Evolutionary conservation across 2,329 filamentous ascomycete genomes (phyloP), one percentile per base, ranked within the genome.

Genomic region (Albophoma yamanashiensis): DNA sequence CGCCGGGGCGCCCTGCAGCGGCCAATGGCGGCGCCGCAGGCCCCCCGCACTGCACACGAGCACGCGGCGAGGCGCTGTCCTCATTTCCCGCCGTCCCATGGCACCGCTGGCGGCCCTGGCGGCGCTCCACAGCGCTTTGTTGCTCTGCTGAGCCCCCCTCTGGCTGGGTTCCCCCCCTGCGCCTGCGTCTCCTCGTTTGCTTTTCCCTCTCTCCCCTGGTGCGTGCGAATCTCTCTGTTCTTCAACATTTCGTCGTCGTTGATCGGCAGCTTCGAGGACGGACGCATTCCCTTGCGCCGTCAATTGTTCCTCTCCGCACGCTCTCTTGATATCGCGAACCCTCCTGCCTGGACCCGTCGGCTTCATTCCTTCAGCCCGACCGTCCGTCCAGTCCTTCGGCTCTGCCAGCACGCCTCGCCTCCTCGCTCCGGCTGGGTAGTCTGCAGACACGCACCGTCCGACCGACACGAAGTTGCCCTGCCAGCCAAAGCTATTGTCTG

Each of bases 331-430:
- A 14, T 42, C 22, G 27, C 53, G 31, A 34, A 25, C 31, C 22
- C 17, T 38, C 34, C 17, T 45, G 17, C 65, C 68, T 71, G 55
- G 66, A 69, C 67, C 67, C 64, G 62, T 62, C 67, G 67, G 68
- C 66, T 69, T 65, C 68, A 67, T 69, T 69, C 69, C 67, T 71
- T 70, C 62, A 66, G 66, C 68, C 27, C 63, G 69, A 66, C 67
- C 70, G 68, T 74, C 71, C 73, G 74, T 75, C 75, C 75, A 68
- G 68, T 74, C 73, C 65, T 73, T 74, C 25, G 14, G 34, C 39
- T 34, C 39, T 36, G 17, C 40, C 42, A 56, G 47, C 47, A 11
- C 27, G 17, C 27, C 5, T 31, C n/a, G n/a, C n/a, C 45, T 50
- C 50, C 47, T 20, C 38, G 4, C 15, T 11, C 36, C 53, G 34